Evolutionary conservation across 306 rosid genomes (phyloP), one percentile per base, ranked within the genome.

Genomic region (Cotoneaster glaucophyllus): DNA sequence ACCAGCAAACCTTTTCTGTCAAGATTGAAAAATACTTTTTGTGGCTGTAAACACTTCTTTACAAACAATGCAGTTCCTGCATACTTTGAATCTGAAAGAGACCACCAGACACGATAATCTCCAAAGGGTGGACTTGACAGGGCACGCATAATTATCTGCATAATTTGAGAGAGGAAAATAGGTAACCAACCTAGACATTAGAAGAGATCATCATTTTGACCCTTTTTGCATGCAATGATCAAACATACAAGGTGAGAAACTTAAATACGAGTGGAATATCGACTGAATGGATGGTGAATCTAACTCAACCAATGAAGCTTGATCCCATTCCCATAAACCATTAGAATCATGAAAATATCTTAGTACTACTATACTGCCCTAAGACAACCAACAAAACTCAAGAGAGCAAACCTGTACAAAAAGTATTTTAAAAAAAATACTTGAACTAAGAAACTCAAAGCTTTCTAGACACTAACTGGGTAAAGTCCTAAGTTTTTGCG

Each of bases 31-130:
- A 85, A 84, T 43, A 95, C 89, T 34, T 80, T 81, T 75, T 86
- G 87, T 57, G 96, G 95, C 81, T 87, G 89, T 78, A 80, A 92
- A 84, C 98, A 95, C 80, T 92, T 90, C 81, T 92, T 95, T 39
- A 95, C 86, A 52, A 95, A 24, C 39, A 95, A 77, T 61, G 95
- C 98, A 76, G 98, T 95, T 59, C 98, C 98, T 43, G 98, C 98
- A 82, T 95, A 95, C 84, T 95, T 95, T 26, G 97, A 95, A 74
- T 92, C 98, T 53, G 97, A 88, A 53, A 95, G 96, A 84, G 97
- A 95, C 98, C 98, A 95, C 98, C 98, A 95, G 70, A 86, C 89
- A 66, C 45, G 90, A 80, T 92, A 95, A 82, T 89, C 81, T 64
- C 84, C 88, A 77, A 95, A 90, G 17, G 97, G 97, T 8, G 88